Percentiles rank a stretch among this genome's conserved stretches.
These are phyloP conservation scores for Exophiala viscosa DNA, from an alignment of 2,329 filamentous ascomycete genomes.

Conservation along the genomic window DNA sequence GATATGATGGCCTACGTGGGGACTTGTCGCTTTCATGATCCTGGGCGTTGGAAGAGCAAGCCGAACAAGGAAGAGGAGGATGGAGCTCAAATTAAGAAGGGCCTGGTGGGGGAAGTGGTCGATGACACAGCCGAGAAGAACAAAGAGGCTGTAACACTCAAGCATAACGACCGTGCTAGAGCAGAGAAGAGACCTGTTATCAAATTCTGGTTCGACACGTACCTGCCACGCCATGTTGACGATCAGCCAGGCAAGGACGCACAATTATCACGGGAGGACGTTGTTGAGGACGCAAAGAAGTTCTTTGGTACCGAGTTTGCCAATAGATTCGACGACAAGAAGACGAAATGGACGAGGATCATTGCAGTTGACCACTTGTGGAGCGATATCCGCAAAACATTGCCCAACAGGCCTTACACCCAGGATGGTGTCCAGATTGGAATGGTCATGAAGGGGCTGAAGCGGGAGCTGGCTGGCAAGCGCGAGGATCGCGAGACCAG, in stretches of 20 bases:
- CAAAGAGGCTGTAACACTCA: not conserved
- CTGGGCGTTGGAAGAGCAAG: not conserved
- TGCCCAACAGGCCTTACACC: not conserved
- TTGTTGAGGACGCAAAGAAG: slow-evolving; percentile 7
- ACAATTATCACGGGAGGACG: not conserved
- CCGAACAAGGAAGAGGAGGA: not conserved
- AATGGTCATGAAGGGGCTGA: slow-evolving; percentile 4
- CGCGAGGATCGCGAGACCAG: no score
- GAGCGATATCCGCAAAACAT: not conserved
- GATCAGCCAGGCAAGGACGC: not conserved
- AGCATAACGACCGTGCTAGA: not conserved
- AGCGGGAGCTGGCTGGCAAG: not conserved
- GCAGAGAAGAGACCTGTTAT: not conserved
- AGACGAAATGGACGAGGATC: not conserved
- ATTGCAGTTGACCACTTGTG: not conserved
- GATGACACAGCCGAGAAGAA: not conserved
- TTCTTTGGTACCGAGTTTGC: slow-evolving; percentile 10
- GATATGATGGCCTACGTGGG: slow-evolving; percentile 13
- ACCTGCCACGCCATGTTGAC: not conserved
- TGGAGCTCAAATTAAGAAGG: not conserved
- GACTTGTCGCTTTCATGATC: slow-evolving; percentile 4
- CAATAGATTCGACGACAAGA: not conserved
- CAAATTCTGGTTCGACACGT: slow-evolving; percentile 3
- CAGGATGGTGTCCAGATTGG: not conserved
- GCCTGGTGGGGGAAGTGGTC: not conserved